Conservation (phyloP, 345 rosid species). For the Populus davidiana region DNA sequence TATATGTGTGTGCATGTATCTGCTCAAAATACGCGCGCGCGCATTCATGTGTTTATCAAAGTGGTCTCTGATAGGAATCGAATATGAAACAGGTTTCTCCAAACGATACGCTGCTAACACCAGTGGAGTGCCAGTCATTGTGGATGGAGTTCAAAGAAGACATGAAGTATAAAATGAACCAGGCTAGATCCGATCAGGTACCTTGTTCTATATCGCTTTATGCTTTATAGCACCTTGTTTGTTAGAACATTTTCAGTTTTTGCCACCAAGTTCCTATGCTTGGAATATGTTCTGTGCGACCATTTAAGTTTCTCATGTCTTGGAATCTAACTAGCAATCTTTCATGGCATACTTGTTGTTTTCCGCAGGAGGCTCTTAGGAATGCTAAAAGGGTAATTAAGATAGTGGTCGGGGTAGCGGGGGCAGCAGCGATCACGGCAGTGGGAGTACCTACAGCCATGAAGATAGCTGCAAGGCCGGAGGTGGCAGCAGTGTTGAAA, state of each 20-base stretch:
- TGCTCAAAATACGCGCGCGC: background rate
- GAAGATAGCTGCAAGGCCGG: background rate
- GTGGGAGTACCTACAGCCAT: background rate
- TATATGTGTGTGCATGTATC: background rate
- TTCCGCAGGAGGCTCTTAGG: conserved; percentile 61
- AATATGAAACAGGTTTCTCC: conserved; percentile 44
- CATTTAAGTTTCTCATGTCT: background rate
- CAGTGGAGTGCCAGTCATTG: conserved; percentile 26
- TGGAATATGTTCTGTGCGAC: background rate
- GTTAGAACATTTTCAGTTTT: background rate
- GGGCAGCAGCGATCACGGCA: conserved; percentile 33
- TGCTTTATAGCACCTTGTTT: background rate
- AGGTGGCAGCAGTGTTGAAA: background rate
- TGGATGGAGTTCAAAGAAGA: conserved; percentile 36
- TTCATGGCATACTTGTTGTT: conserved; percentile 7
- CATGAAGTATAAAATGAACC: conserved; percentile 24
- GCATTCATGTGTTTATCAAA: background rate
- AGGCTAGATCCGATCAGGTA: conserved; percentile 78
- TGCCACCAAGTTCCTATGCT: background rate
- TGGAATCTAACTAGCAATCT: conserved; percentile 4
- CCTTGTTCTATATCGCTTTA: background rate
- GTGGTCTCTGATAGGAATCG: conserved; percentile 9
- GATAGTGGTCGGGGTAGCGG: background rate
- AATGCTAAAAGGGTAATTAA: conserved; percentile 59
- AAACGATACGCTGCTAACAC: conserved; percentile 32